phyloP scores from a whole-genome alignment of 257 asterid species.

The Nicotiana knightiana region DNA sequence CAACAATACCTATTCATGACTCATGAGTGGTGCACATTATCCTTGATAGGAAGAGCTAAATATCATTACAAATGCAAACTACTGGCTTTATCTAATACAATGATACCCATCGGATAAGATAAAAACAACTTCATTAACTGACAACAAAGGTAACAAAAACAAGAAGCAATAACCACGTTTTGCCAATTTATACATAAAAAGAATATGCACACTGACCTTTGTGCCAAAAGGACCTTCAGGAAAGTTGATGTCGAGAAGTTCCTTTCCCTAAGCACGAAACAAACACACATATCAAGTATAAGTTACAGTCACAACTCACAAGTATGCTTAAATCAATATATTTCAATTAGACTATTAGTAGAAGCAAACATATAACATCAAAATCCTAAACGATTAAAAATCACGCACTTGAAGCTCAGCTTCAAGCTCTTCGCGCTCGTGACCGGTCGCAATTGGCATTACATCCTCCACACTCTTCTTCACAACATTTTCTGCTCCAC shows the following conservation, averaged over 20 bases:
- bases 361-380: background rate
- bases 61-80: background rate
- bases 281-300: background rate
- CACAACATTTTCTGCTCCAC: constrained; percentile 34
- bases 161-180: background rate
- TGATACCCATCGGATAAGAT: background rate
- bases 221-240: constrained; percentile 94
- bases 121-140: background rate
- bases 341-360: background rate
- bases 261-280: constrained; percentile 45
- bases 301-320: background rate
- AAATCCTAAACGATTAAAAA: background rate
- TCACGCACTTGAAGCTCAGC: constrained; percentile 74
- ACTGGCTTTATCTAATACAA: background rate
- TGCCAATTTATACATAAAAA: background rate
- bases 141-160: background rate
- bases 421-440: constrained; percentile 89
- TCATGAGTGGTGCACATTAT: background rate
- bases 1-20: background rate
- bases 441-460: constrained; percentile 97
- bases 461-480: constrained; percentile 68
- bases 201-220: constrained; percentile 45
- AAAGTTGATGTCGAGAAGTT: constrained; percentile 49
- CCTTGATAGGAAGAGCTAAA: background rate
- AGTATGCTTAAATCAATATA: background rate